Evolutionary conservation across 202 grass and related monocot species (phyloP).

Genomic region (Zizania palustris): DNA sequence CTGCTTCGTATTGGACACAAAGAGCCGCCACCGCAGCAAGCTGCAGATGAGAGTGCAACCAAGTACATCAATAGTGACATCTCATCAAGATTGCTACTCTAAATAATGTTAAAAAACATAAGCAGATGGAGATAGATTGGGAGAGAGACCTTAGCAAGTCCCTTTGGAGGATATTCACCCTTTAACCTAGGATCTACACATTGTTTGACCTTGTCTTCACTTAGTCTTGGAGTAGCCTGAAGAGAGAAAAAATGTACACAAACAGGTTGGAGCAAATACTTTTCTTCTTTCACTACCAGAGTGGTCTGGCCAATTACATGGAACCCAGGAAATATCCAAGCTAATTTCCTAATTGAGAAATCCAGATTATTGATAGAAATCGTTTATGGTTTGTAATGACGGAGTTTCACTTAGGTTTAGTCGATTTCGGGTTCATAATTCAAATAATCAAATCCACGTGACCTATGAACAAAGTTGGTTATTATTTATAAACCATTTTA

Average conservation of each 20-base stretch:
- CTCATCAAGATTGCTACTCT: background rate
- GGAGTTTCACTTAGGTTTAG: background rate
- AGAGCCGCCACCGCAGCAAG: slow-evolving; percentile 86
- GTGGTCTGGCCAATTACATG: background rate
- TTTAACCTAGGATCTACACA: slow-evolving; percentile 92
- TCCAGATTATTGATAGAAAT: slow-evolving; percentile 17
- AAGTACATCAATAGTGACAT: slow-evolving; percentile 33
- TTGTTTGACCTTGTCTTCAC: slow-evolving; percentile 94
- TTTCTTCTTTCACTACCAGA: slow-evolving; percentile 16
- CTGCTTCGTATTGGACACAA: slow-evolving; percentile 91
- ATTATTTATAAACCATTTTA: slow-evolving; percentile 10
- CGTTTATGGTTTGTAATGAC: background rate
- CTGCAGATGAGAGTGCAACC: slow-evolving; percentile 36
- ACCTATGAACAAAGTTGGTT: background rate
- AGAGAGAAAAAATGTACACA: slow-evolving; percentile 21
- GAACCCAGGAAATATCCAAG: slow-evolving; percentile 4
- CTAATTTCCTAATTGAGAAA: background rate
- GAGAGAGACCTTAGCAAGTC: slow-evolving; percentile 70
- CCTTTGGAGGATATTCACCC: slow-evolving; percentile 85
- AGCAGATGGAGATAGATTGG: background rate
- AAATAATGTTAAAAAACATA: background rate
- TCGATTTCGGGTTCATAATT: background rate
- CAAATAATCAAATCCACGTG: background rate
- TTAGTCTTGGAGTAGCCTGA: slow-evolving; percentile 92
- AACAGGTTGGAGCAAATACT: slow-evolving; percentile 12